phyloP scores from a whole-genome alignment of 225 moss, liverwort and hornwort species.

The Marchantia polymorpha region DNA sequence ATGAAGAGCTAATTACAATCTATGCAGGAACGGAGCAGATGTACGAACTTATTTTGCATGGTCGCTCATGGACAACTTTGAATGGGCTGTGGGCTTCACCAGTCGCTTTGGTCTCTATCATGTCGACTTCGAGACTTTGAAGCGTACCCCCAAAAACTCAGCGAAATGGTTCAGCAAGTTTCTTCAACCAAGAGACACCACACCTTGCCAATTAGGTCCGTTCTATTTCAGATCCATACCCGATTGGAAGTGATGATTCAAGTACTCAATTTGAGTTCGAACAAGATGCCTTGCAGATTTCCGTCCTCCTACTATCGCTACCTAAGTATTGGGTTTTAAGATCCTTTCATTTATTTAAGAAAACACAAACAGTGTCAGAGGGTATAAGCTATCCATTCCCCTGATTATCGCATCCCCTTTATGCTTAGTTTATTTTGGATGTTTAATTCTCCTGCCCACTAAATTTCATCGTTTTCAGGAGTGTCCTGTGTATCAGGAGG shows the following conservation, averaged over 20 bases:
- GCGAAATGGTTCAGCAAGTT: constrained; percentile 64
- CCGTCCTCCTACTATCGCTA: not conserved
- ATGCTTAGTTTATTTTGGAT: no score
- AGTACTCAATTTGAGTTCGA: not conserved
- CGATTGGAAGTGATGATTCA: not conserved
- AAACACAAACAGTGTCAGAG: no score
- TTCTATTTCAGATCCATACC: not conserved
- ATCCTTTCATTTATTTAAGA: not conserved
- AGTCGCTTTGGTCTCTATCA: constrained; percentile 65
- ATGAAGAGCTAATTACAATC: not conserved
- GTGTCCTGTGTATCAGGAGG: not conserved
- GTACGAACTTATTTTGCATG: constrained; percentile 80
- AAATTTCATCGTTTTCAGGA: not conserved
- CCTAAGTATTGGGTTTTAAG: not conserved
- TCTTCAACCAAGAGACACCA: constrained; percentile 21
- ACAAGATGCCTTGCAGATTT: not conserved
- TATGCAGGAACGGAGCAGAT: constrained; percentile 70
- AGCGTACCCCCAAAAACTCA: constrained; percentile 65
- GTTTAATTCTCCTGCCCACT: not conserved
- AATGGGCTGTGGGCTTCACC: constrained; percentile 68
- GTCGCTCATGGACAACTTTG: constrained; percentile 86
- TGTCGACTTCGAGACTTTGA: constrained; percentile 59
- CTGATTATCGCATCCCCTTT: no score
- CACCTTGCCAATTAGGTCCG: constrained; percentile 24
- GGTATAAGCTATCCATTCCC: no score